A percentile compares a stretch with the other conserved stretches of the same genome.
These are phyloP conservation scores for Fonsecaea nubica DNA, from an alignment of 2,329 filamentous ascomycete genomes.

Conservation along the genomic window DNA sequence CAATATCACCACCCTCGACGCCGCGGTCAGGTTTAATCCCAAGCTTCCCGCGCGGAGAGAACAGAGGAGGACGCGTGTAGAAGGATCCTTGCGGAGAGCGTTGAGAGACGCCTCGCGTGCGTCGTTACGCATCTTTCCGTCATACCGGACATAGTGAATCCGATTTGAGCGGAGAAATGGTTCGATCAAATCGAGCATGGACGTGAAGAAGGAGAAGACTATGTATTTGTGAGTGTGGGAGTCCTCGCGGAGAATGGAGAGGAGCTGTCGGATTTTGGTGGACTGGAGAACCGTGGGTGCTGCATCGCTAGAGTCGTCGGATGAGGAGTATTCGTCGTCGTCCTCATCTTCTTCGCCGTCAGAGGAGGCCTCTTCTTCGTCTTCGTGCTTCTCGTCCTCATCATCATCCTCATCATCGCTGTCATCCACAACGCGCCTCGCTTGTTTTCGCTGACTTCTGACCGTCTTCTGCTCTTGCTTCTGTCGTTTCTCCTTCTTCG, in stretches of 20 bases:
- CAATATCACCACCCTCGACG: slow-evolving; percentile 89
- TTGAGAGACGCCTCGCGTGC: slow-evolving; percentile 84
- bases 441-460: slow-evolving; percentile 52
- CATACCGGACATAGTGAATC: slow-evolving; percentile 85
- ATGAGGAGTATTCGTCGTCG: slow-evolving; percentile 53
- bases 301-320: slow-evolving; percentile 48
- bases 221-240: slow-evolving; percentile 90
- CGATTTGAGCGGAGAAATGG: slow-evolving; percentile 80
- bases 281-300: slow-evolving; percentile 66
- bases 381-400: slow-evolving; percentile 71
- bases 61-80: slow-evolving; percentile 84
- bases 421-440: slow-evolving; percentile 56
- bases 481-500: slow-evolving; percentile 54
- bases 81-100: slow-evolving; percentile 74
- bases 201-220: slow-evolving; percentile 97
- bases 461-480: slow-evolving; percentile 55
- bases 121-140: slow-evolving; percentile 94
- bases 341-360: slow-evolving; percentile 39
- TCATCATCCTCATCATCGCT: slow-evolving; percentile 72
- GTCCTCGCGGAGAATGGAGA: slow-evolving; percentile 80
- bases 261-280: slow-evolving; percentile 87
- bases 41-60: slow-evolving; percentile 92
- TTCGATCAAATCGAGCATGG: slow-evolving; percentile 95
- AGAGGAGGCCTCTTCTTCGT: slow-evolving; percentile 48
- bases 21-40: slow-evolving; percentile 92